Conservation (phyloP, 495 filamentous ascomycete species). For the Paragyromitra xinjiangensis region DNA sequence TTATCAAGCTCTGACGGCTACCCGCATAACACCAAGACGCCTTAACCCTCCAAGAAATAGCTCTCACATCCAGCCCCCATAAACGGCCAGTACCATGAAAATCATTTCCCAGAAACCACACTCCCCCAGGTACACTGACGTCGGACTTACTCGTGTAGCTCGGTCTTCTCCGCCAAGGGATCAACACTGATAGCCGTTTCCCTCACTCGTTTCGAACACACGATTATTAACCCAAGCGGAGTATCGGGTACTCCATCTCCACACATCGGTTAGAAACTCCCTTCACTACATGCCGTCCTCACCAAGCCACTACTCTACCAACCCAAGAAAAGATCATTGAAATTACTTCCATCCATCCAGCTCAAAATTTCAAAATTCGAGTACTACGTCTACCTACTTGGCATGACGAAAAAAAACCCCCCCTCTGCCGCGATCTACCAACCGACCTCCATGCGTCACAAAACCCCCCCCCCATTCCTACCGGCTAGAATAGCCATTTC, state of each 20-base stretch:
- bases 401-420: background rate
- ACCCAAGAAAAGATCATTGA: background rate
- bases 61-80: too few relatives aligned
- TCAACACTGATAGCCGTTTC: conserved; percentile 34
- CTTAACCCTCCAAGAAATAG: too few relatives aligned
- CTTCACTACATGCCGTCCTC: background rate
- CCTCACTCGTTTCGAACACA: conserved; percentile 11
- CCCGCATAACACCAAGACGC: background rate
- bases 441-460: background rate
- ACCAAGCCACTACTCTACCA: background rate
- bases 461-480: background rate
- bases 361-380: too few relatives aligned
- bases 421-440: background rate
- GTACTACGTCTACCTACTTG: background rate
- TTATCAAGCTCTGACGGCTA: background rate
- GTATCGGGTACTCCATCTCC: background rate
- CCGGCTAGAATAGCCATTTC: background rate
- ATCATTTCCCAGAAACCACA: too few relatives aligned
- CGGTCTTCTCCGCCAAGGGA: background rate
- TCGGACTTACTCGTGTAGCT: too few relatives aligned
- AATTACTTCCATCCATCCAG: background rate
- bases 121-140: too few relatives aligned
- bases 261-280: conserved; percentile 13
- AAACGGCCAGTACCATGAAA: too few relatives aligned
- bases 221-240: conserved; percentile 23